A percentile compares a stretch with the other conserved stretches of the same genome.
phyloP scores from a whole-genome alignment of 2,329 filamentous ascomycete species.

The Bipolaris bicolor region DNA sequence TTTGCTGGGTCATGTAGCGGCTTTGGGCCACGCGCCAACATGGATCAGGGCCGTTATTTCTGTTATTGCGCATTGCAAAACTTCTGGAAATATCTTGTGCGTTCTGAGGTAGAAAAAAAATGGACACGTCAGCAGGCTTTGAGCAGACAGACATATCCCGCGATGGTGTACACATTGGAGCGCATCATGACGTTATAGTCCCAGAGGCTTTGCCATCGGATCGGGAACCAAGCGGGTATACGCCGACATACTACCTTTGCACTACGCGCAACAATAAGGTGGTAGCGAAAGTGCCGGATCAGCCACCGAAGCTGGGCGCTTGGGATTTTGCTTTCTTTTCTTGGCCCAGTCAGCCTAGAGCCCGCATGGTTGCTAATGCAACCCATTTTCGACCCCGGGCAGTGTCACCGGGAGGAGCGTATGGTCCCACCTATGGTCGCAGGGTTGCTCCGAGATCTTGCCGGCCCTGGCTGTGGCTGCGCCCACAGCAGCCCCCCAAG shows the following conservation, averaged over 20 bases:
- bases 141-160: not conserved
- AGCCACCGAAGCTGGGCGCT: slow-evolving; percentile 9
- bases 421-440: slow-evolving; percentile 15
- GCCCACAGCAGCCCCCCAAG: slow-evolving; percentile 7
- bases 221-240: slow-evolving; percentile 6
- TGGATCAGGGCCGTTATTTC: not conserved
- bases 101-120: not conserved
- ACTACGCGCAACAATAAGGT: slow-evolving; percentile 1
- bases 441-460: slow-evolving; percentile 15
- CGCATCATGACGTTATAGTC: not conserved
- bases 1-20: not conserved
- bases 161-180: not conserved
- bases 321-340: slow-evolving; percentile 9
- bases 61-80: not conserved
- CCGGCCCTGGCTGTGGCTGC: slow-evolving; percentile 9
- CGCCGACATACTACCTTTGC: not conserved
- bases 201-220: slow-evolving; percentile 2
- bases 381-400: slow-evolving; percentile 13
- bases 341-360: slow-evolving; percentile 10
- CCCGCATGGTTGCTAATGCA: slow-evolving; percentile 15
- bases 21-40: not conserved
- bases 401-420: slow-evolving; percentile 10
- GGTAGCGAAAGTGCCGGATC: slow-evolving; percentile 14
- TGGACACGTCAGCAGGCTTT: not conserved
- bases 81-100: not conserved